Base-by-base conservation (phyloP, 371 early-diverging fungal genomes). In the Apophysomyces trapeziformis region DNA sequence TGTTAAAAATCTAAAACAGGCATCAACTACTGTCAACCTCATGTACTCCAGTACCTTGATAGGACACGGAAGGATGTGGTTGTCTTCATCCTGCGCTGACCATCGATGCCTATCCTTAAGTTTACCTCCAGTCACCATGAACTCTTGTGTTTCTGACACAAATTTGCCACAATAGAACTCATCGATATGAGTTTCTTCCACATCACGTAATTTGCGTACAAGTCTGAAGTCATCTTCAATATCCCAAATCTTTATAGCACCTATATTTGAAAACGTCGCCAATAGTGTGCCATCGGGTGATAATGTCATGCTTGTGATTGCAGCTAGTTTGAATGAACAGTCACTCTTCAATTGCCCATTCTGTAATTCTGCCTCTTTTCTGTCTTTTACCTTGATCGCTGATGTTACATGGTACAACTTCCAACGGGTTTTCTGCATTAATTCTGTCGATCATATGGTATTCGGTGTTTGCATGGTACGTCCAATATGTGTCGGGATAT, bases 81-180 rank as follows among this genome's bases (percentile, higher is more conserved):
- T 93, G 69, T 94, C 95, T 7, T 94, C 91, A 65, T 94, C 95
- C 38, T 85, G 87, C 45, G 84, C 85, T 6, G 90, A 90, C 95
- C 95, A 94, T 50, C 85, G 76, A 64, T 85, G 82, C 35, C 93
- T 83, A 68, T 94, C 93, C 71, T 94, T 94, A 39, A 89, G 80
- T 36, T 69, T 69, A 56, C 69, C 69, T 13, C 69, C 69, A 14
- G 65, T 57, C 4, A 61, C 61, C 45, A 69, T 47, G 14, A 64
- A 43, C 14, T 36, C 56, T 32, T 64, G 61, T 9, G 50, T 37
- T 11, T 82, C 70, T 5, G 84, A 82, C 12, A 75, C 76, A 60
- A 92, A 93, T 26, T 84, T 78, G 39, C 93, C 93, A n/a, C 86
- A 85, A 59, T 88, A 93, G 66, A 88, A 92, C 68, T 94, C 94